Base-by-base conservation (phyloP, 1,284 basidiomycete genomes). In the Phlebopus sp. region DNA sequence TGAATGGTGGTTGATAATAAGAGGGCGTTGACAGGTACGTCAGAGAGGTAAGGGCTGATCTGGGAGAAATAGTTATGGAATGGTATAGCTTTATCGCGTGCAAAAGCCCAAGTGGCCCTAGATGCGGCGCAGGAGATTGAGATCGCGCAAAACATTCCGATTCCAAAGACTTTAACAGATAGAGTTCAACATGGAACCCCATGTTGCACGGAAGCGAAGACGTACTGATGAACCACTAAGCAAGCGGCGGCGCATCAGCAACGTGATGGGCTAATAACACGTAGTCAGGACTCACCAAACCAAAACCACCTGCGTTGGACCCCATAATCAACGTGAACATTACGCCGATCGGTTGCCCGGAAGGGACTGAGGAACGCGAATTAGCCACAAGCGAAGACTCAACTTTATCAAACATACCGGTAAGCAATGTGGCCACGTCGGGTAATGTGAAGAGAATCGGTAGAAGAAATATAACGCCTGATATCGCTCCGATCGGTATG, bases 31-130 rank as follows among this genome's bases (percentile, higher is more conserved):
- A 79, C 63, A 0, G 79, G 80, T 2, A 83, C 75, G 47, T 75
- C 75, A 1, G 54, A 32, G 37, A 66, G 48, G 42, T 43, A 67
- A 31, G 50, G 50, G 55, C 78, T 74, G 54, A 84, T 71, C 27
- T 65, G 67, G 2, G 78, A 63, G 59, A 86, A 81, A 41, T 73
- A 59, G 2, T 47, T 41, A 21, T 78, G 75, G 55, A 84, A 77
- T 1, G 83, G 84, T 17, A 88, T 73, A 7, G 82, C 85, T 45
- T 73, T 69, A 66, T 90, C 87, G 1, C 84, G 73, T 0, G 86
- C 84, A 54, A 90, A 87, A 31, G 81, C 79, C 70, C 82, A 84
- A 1, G 79, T 81, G 59, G 84, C 81, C 15, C 86, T 76, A 1
- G 82, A 85, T 10, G 81, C 77, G 2, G 81, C 82, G 41, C 81